Evolutionary conservation across 2,329 filamentous ascomycete genomes (phyloP).

Genomic region (Paecilomyces niveus): DNA sequence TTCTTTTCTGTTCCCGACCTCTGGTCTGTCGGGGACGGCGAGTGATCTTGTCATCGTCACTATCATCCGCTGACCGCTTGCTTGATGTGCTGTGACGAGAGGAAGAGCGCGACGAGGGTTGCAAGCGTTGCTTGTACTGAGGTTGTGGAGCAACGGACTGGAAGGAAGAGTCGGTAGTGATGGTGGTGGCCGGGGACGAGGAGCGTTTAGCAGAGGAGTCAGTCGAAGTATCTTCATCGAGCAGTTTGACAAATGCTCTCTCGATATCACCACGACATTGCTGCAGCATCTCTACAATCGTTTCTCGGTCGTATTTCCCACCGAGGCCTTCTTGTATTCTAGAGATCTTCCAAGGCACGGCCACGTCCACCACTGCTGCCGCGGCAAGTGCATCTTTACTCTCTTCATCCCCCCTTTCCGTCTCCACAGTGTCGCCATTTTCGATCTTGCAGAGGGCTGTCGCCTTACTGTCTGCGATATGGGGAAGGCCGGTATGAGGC

Average conservation of each 20-base stretch:
- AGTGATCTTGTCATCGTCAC: conserved; percentile 28
- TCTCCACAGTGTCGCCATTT: neutral
- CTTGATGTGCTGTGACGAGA: conserved; percentile 36
- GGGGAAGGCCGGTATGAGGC: conserved; percentile 50
- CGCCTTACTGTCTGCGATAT: conserved; percentile 32
- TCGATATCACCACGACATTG: conserved; percentile 49
- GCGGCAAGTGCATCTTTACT: conserved; percentile 23
- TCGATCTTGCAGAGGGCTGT: conserved; percentile 7
- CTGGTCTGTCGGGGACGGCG: conserved; percentile 20
- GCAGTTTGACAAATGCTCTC: conserved; percentile 44
- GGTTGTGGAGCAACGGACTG: conserved; percentile 15
- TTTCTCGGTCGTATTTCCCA: conserved; percentile 42
- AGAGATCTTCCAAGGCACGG: conserved; percentile 51
- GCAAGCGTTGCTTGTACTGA: conserved; percentile 24
- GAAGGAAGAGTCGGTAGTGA: conserved; percentile 4
- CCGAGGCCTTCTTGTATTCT: conserved; percentile 46
- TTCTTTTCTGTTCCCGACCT: conserved; percentile 21
- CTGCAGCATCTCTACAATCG: conserved; percentile 47
- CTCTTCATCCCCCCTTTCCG: conserved; percentile 20
- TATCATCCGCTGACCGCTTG: conserved; percentile 35
- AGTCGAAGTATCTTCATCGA: conserved; percentile 38
- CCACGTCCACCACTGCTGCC: conserved; percentile 30
- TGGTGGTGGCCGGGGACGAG: conserved; percentile 1
- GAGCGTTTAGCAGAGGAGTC: conserved; percentile 6
- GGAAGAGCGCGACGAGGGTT: conserved; percentile 32